Evolutionary conservation across 805 yeast genomes (phyloP), one percentile per base, ranked within the genome.

Genomic region (Clavispora vitiphila): DNA sequence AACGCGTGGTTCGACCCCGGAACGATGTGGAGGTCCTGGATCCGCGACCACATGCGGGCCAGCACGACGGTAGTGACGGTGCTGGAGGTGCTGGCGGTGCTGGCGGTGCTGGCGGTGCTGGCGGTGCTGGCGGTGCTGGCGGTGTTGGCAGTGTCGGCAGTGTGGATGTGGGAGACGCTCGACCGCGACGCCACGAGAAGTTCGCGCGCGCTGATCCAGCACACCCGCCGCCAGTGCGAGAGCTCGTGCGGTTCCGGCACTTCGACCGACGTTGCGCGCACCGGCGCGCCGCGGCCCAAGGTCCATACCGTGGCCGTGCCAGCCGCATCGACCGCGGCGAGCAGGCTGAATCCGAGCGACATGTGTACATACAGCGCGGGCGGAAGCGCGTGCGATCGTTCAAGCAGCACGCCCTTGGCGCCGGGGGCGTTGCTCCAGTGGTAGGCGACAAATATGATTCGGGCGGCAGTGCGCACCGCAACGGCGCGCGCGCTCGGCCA

Each of bases 1-100:
- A 83, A 71, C 3, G 73, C 62, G 44, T 70, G 65, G 3, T 62
- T 49, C 8, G 43, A 41, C 3, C 62, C 50, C 10, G 43, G 42
- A 8, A 38, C 30, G 7, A 26, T 22, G 14, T 26, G 42, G 8
- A 41, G 27, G 37, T 50, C 54, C 23, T 44, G 53, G 18, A 42
- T 36, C 2, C 38, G 47, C n/a, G 53, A 47, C 53, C 53, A 50
- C 29, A 19, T 29, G 22, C 43, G 49, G 16, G 49, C 46, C 21
- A 47, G 36, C 31, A 50, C 37, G 32, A 46, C 8, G 32, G 32
- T 29, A 12, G 20, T 16, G 32, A 10, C 20, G 6, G 21, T 16
- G n/a, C n/a, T n/a, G 32, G 32, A 4, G 14, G 32, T 8, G 12
- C 6, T 4, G 20, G 32, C 19, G 3, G 32, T 9, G 32, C 6